Evolutionary conservation across 352 stramenopile species (phyloP).

Genomic region (Globisporangium cylindrosporum): DNA sequence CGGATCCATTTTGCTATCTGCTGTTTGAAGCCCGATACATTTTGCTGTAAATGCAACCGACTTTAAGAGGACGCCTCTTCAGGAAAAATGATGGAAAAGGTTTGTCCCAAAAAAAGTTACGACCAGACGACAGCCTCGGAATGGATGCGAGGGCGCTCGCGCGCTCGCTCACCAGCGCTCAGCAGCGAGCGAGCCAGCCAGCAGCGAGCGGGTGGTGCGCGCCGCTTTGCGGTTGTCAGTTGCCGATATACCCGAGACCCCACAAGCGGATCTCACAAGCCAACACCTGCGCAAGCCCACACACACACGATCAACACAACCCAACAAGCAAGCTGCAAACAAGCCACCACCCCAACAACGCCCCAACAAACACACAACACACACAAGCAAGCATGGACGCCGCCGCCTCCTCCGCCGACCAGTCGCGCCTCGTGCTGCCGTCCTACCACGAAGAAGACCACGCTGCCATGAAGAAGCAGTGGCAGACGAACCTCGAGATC

Average conservation of each 20-base stretch:
- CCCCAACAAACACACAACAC: not conserved
- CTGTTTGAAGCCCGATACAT: not conserved
- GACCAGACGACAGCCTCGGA: conserved; percentile 1
- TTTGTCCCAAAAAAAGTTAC: not conserved
- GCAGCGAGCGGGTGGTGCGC: conserved; percentile 10
- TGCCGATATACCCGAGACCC: conserved; percentile 25
- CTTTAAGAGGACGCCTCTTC: not conserved
- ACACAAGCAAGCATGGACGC: conserved; percentile 30
- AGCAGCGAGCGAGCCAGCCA: not conserved
- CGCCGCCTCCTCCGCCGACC: conserved; percentile 23
- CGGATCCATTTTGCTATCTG: not conserved
- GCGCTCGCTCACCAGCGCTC: not conserved
- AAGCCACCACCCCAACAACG: not conserved
- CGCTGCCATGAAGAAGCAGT: conserved; percentile 56
- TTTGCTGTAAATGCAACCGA: not conserved
- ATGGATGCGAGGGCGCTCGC: not conserved
- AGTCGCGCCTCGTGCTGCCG: conserved; percentile 18
- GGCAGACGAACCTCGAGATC: conserved; percentile 64
- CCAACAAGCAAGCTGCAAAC: not conserved
- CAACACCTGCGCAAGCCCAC: not conserved
- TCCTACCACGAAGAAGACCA: conserved; percentile 31
- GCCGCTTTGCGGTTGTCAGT: conserved; percentile 13
- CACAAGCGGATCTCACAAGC: conserved; percentile 4
- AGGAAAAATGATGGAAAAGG: conserved; percentile 1
- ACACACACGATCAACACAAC: not conserved